Base-by-base conservation (phyloP, 2,329 filamentous ascomycete species). In the Leptographium lundbergii region DNA sequence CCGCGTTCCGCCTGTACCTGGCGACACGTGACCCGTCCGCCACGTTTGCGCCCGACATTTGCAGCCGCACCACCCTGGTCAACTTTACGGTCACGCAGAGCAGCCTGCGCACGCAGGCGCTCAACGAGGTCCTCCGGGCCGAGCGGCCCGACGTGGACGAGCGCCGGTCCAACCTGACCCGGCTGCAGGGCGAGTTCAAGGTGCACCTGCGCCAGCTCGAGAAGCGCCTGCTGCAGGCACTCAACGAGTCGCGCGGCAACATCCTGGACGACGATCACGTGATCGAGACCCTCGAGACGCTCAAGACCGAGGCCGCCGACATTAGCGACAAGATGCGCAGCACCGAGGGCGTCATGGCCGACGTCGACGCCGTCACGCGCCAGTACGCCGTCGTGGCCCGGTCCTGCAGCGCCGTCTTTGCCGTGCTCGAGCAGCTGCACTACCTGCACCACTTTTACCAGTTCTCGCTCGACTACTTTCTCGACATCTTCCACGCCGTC, bases 381-480 rank as follows among this genome's bases (percentile, higher is more conserved):
- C 88, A 96, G 72, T 99, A 99, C 79, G 88, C 87, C 69, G 85
- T 95, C 64, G 91, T 99, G 72, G 94, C 94, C 59, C 84, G 86
- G 67, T 92, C 94, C 50, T 99, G 94, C 81, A 96, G 92, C 74
- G 91, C 94, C 59, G 92, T 99, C 50, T 99, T 97, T 71, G 91
- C 95, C 36, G 89, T 99, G 17, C 78, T 99, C 62, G 95, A 99
- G 74, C 92, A 99, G 72, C 82, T 99, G 60, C 92, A 97, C 73
- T 95, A 96, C 69, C 86, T 99, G 71, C 96, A 99, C 72, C 94
- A 97, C 77, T 97, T 97, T 75, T 99, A 99, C 73, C 95, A 97
- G 71, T 99, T 99, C 79, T 99, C 94, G 45, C 80, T 99, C 61
- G 91, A 96, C 72, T 99, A 96, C 74, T 99, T 99, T 75, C 82